Evolutionary conservation across 2,329 filamentous ascomycete species (phyloP).

Genomic region (Plectosphaerella cucumerina): DNA sequence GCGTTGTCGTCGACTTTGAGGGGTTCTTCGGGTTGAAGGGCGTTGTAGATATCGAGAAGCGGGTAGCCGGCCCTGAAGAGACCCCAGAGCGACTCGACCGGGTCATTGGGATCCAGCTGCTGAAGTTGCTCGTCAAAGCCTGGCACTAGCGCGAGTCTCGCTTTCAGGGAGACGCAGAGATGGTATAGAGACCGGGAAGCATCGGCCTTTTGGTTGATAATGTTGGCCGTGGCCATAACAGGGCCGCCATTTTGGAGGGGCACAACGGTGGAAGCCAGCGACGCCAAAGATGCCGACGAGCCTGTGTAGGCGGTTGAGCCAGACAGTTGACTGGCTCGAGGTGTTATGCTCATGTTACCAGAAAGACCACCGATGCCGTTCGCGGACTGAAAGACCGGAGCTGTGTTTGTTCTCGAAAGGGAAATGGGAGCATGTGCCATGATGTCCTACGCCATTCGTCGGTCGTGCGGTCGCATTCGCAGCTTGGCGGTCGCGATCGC

Average conservation of each 20-base stretch:
- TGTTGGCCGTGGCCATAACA: slow-evolving; percentile 79
- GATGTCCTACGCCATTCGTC: slow-evolving; percentile 39
- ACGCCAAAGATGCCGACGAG: slow-evolving; percentile 47
- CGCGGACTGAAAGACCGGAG: slow-evolving; percentile 48
- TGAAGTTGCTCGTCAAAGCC: slow-evolving; percentile 73
- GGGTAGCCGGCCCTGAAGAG: slow-evolving; percentile 81
- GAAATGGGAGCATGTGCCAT: slow-evolving; percentile 59
- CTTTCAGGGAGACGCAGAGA: slow-evolving; percentile 82
- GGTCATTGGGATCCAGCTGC: slow-evolving; percentile 66
- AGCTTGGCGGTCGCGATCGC: neutral
- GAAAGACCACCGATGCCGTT: slow-evolving; percentile 41
- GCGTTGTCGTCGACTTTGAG: slow-evolving; percentile 63
- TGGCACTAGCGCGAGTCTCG: slow-evolving; percentile 77
- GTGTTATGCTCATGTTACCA: slow-evolving; percentile 47
- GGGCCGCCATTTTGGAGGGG: slow-evolving; percentile 47
- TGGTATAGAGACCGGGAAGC: slow-evolving; percentile 91
- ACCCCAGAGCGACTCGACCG: slow-evolving; percentile 88
- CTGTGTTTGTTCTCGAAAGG: slow-evolving; percentile 54
- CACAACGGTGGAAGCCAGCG: slow-evolving; percentile 39
- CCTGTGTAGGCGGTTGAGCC: slow-evolving; percentile 54
- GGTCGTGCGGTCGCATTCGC: slow-evolving; percentile 1
- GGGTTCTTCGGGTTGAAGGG: slow-evolving; percentile 64
- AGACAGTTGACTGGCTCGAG: slow-evolving; percentile 59
- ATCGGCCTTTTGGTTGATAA: slow-evolving; percentile 95
- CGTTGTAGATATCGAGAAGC: slow-evolving; percentile 85